Evolutionary conservation across 208 protist species (phyloP), one percentile per base, ranked within the genome.

Genomic region (Perkinsela sp.): DNA sequence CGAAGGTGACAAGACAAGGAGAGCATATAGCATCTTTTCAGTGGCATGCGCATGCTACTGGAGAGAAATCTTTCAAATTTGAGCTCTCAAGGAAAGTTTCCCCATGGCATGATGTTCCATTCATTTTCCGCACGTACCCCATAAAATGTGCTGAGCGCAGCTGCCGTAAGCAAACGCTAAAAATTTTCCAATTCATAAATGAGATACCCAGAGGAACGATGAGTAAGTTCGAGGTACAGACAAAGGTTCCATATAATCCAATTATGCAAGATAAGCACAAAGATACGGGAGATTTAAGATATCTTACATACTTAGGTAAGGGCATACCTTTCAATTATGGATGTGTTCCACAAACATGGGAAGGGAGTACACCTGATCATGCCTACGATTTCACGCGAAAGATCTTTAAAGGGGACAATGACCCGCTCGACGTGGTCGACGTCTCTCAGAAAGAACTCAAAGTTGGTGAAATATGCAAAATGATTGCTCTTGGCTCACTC

Each of bases 301-400:
- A 57, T 57, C 22, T 57, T n/a, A 6, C 22, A 6, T 57, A 57
- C 40, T 88, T 91, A 68, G 95, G 94, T 76, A 93, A 94, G 72
- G 92, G 92, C 29, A 73, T 93, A 15, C 84, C 92, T n/a, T 95
- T 85, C 79, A 96, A 96, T 80, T 96, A 96, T 73, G 93, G 93
- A 29, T 86, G 87, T 31, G 83, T 96, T 68, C 93, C 93, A 66
- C 93, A 96, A 77, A 95, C 91, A 69, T 95, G 90, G 89, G 92
- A 95, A 74, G 40, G 40, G 40, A 57, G 22, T 57, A 22, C 6
- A 57, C 90, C 89, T 77, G 94, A 88, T 0, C 82, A 91, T 57
- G 78, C 88, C 2, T 15, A 66, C 29, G 70, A 69, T 31, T 57
- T 57, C 40, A 57, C 6, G 13, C 22, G 6, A 57, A 57, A 22